These are phyloP conservation scores for Lodderomyces orthopsilosis DNA, from an alignment of 1,139 yeast species.

Conservation along the genomic window DNA sequence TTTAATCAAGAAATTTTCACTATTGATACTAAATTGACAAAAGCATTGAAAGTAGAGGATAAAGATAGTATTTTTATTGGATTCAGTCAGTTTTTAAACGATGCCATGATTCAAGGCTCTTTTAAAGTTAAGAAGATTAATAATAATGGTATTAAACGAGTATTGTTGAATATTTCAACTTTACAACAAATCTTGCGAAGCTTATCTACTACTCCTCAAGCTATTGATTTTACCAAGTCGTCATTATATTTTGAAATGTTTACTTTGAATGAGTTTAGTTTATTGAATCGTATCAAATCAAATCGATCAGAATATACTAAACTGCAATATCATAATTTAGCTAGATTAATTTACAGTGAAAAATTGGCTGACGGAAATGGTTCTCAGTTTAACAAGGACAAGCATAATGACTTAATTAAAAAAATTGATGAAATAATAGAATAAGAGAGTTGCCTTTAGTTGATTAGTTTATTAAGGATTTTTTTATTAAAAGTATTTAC, in stretches of 20 bases:
- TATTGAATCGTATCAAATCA: slow-evolving; percentile 23
- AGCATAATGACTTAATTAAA: slow-evolving; percentile 36
- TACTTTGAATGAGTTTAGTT: slow-evolving; percentile 39
- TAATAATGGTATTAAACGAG: slow-evolving; percentile 62
- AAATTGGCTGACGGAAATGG: slow-evolving; percentile 43
- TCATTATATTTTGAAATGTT: slow-evolving; percentile 58
- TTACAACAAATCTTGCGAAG: slow-evolving; percentile 75
- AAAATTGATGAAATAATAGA: slow-evolving; percentile 21
- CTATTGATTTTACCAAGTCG: slow-evolving; percentile 58
- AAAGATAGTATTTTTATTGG: slow-evolving; percentile 47
- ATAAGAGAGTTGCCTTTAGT: background rate
- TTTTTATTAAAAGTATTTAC: background rate
- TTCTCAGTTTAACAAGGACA: slow-evolving; percentile 37
- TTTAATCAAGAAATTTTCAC: slow-evolving; percentile 59
- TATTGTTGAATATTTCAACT: slow-evolving; percentile 66
- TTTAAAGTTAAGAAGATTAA: slow-evolving; percentile 55
- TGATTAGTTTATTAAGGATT: background rate
- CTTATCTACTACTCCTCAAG: slow-evolving; percentile 53
- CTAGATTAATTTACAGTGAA: slow-evolving; percentile 44
- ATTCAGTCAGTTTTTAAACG: slow-evolving; percentile 54
- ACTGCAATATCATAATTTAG: slow-evolving; percentile 33
- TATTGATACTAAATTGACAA: slow-evolving; percentile 42
- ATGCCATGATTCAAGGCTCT: slow-evolving; percentile 59
- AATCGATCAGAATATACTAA: slow-evolving; percentile 19
- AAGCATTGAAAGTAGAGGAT: slow-evolving; percentile 26